phyloP scores from a whole-genome alignment of 768 basidiomycete genomes.

The Boletus reticuloceps region DNA sequence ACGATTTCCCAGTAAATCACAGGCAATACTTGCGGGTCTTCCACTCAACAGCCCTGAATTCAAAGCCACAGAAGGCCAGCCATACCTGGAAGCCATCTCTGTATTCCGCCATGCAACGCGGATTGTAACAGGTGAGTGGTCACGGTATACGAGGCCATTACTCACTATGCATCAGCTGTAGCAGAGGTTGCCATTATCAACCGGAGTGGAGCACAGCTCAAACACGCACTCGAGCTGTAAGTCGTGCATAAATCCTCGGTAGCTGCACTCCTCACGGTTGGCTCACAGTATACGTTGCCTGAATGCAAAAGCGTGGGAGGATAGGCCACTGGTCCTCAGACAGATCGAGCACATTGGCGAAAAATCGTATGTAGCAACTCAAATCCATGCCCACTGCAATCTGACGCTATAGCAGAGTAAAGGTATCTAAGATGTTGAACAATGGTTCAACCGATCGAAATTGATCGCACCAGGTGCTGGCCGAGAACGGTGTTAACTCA shows the following conservation, averaged over 20 bases:
- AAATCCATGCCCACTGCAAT: neutral
- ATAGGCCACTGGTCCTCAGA: constrained; percentile 75
- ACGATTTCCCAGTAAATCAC: constrained; percentile 5
- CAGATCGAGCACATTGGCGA: constrained; percentile 92
- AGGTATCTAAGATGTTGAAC: constrained; percentile 12
- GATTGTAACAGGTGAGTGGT: constrained; percentile 63
- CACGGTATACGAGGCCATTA: neutral
- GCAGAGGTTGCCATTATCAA: constrained; percentile 73
- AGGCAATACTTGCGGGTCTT: constrained; percentile 75
- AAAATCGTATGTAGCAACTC: constrained; percentile 63
- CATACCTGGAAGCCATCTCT: constrained; percentile 61
- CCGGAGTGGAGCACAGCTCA: constrained; percentile 62
- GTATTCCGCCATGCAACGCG: constrained; percentile 77
- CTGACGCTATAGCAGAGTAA: constrained; percentile 20
- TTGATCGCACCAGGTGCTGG: constrained; percentile 57
- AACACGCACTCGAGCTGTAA: constrained; percentile 74
- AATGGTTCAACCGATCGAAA: neutral
- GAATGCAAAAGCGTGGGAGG: constrained; percentile 89
- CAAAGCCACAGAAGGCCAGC: constrained; percentile 68
- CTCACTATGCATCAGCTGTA: constrained; percentile 49
- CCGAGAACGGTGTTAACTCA: constrained; percentile 66
- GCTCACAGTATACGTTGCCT: constrained; percentile 67
- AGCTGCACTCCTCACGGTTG: neutral
- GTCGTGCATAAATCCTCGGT: constrained; percentile 17
- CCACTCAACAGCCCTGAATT: constrained; percentile 68